Conservation (phyloP, 768 basidiomycete genomes). For the Mycena latifolia region DNA sequence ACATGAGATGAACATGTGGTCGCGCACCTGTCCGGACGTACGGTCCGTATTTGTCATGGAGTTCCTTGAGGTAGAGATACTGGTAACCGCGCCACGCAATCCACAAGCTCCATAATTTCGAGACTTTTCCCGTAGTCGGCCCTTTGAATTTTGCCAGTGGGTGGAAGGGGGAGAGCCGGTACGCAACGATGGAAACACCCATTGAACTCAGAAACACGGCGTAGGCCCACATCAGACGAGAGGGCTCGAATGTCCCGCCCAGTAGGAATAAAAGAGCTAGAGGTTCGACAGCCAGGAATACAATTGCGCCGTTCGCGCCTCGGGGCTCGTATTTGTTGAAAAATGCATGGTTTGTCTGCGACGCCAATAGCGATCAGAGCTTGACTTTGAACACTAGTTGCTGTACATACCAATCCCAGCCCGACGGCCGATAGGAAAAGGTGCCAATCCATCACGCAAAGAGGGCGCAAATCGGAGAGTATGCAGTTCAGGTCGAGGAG, state of each 20-base stretch:
- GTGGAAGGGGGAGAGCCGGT: conserved; percentile 68
- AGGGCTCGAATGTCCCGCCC: background rate
- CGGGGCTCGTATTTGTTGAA: conserved; percentile 28
- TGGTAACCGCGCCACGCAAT: conserved; percentile 54
- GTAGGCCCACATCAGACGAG: background rate
- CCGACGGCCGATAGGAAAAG: background rate
- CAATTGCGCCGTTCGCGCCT: conserved; percentile 15
- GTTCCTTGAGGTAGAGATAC: conserved; percentile 54
- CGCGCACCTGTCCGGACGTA: conserved; percentile 67
- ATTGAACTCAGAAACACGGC: conserved; percentile 45
- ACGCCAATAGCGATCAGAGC: background rate
- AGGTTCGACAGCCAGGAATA: conserved; percentile 5
- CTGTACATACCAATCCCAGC: conserved; percentile 21
- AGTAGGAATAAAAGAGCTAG: conserved; percentile 1
- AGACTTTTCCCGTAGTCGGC: conserved; percentile 54
- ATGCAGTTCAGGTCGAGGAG: too few species aligned
- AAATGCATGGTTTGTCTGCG: too few species aligned
- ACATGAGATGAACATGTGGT: too few species aligned
- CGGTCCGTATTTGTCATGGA: conserved; percentile 69
- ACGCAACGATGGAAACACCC: conserved; percentile 48
- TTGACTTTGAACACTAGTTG: background rate
- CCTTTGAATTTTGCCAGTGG: conserved; percentile 65
- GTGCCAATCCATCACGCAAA: background rate
- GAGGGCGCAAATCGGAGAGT: too few species aligned
- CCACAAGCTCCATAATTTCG: conserved; percentile 53